A percentile compares a stretch with the other conserved stretches of the same genome.
Evolutionary conservation across 1,284 basidiomycete genomes (phyloP).

Genomic region (Spongiforma sp.): DNA sequence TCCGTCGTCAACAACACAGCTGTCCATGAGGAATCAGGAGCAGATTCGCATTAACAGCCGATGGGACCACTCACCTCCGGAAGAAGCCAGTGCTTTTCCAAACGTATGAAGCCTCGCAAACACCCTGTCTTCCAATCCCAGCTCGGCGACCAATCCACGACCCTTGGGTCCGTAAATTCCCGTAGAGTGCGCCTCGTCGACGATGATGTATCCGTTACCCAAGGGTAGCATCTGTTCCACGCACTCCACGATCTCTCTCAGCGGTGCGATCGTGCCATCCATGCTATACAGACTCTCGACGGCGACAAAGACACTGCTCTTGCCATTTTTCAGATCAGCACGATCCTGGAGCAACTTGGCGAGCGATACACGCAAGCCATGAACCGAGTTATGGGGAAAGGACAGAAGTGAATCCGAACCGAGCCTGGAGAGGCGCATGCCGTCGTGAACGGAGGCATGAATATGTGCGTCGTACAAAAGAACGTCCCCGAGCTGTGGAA

Average conservation of each 20-base stretch:
- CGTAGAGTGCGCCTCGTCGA: constrained; percentile 92
- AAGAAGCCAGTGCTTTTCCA: constrained; percentile 73
- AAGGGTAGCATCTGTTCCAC: constrained; percentile 64
- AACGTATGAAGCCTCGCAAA: constrained; percentile 73
- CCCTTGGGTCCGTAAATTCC: constrained; percentile 83
- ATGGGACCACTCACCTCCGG: constrained; percentile 67
- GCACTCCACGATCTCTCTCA: constrained; percentile 65
- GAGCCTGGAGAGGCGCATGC: constrained; percentile 75
- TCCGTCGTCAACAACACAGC: constrained; percentile 81
- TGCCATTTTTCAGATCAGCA: constrained; percentile 41
- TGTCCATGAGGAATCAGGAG: constrained; percentile 34
- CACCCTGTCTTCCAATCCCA: constrained; percentile 67
- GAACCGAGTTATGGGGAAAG: constrained; percentile 82
- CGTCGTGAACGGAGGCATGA: constrained; percentile 94
- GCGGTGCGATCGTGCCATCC: constrained; percentile 91
- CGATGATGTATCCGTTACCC: constrained; percentile 73
- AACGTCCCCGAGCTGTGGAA: constrained; percentile 83
- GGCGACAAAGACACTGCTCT: constrained; percentile 71
- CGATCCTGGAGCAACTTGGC: constrained; percentile 42
- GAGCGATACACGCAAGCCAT: constrained; percentile 52
- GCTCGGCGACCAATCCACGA: constrained; percentile 66
- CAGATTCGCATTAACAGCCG: not conserved
- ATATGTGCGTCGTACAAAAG: constrained; percentile 89
- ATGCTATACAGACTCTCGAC: constrained; percentile 94
- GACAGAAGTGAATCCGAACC: constrained; percentile 41